Conservation (phyloP, 257 asterid genomes). For the Ehretia macrophylla region DNA sequence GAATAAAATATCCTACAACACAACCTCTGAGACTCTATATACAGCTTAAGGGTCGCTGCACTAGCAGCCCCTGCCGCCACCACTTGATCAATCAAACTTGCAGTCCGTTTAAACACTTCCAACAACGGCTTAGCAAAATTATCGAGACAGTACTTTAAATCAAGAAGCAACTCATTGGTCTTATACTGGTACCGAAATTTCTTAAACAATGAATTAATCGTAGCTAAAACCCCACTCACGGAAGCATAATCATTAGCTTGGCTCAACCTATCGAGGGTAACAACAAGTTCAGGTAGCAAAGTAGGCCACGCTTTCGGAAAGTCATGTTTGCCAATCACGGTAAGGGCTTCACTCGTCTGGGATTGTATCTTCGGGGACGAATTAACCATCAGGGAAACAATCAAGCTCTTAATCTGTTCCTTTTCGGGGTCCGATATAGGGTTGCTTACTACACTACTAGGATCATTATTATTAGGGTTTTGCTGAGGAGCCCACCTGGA, state of each 20-base stretch:
- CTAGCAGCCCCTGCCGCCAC: constrained; percentile 37
- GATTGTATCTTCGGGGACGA: constrained; percentile 61
- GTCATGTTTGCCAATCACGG: constrained; percentile 78
- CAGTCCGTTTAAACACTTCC: constrained; percentile 66
- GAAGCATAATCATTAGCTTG: constrained; percentile 67
- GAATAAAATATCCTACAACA: constrained; percentile 87
- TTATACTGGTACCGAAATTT: constrained; percentile 70
- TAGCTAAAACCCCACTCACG: constrained; percentile 70
- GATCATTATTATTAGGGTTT: constrained; percentile 29
- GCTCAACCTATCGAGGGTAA: constrained; percentile 47
- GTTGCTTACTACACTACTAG: too few species aligned
- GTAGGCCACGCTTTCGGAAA: constrained; percentile 71
- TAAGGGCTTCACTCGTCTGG: constrained; percentile 80
- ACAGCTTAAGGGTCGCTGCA: constrained; percentile 46
- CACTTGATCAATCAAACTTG: constrained; percentile 45
- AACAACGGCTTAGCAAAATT: constrained; percentile 65
- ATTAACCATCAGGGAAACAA: constrained; percentile 64
- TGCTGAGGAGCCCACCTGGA: constrained; percentile 51
- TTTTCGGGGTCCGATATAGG: constrained; percentile 61
- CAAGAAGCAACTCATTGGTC: constrained; percentile 64
- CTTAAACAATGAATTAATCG: constrained; percentile 66
- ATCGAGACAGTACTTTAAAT: constrained; percentile 81
- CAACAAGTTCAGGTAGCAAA: constrained; percentile 75
- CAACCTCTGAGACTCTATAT: constrained; percentile 76
- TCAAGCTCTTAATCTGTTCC: constrained; percentile 67